Evolutionary conservation across 257 asterid genomes (phyloP).

Genomic region (Penstemon davidsonii): DNA sequence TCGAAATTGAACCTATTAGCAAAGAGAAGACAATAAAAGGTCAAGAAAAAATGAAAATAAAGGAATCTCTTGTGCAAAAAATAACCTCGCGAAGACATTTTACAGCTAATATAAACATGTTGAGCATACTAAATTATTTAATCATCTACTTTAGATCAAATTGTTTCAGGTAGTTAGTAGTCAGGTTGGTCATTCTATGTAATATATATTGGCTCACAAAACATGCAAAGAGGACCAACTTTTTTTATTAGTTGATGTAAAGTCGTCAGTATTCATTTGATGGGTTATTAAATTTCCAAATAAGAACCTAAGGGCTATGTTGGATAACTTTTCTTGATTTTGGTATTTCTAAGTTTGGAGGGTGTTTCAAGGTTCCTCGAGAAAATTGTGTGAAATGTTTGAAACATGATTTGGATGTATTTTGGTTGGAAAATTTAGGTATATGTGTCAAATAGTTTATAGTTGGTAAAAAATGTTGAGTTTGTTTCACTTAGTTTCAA

Average conservation of each 20-base stretch:
- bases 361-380: no score
- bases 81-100: conserved; percentile 2
- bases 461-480: no score
- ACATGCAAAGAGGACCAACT: not conserved
- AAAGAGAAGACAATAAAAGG: conserved; percentile 1
- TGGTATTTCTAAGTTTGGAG: no score
- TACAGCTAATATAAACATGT: not conserved
- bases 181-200: not conserved
- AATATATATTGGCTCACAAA: not conserved
- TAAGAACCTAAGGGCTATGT: not conserved
- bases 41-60: not conserved
- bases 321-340: no score
- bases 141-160: not conserved
- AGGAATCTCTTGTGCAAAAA: not conserved
- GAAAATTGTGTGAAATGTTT: no score
- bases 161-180: not conserved
- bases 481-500: no score
- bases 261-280: not conserved
- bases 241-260: not conserved
- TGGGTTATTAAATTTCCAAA: not conserved
- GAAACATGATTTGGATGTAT: no score
- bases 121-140: not conserved
- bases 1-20: not conserved
- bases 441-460: no score
- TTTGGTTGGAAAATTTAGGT: no score